Conservation (phyloP, 1,284 basidiomycete species). For the Leccinum subspadiceum region DNA sequence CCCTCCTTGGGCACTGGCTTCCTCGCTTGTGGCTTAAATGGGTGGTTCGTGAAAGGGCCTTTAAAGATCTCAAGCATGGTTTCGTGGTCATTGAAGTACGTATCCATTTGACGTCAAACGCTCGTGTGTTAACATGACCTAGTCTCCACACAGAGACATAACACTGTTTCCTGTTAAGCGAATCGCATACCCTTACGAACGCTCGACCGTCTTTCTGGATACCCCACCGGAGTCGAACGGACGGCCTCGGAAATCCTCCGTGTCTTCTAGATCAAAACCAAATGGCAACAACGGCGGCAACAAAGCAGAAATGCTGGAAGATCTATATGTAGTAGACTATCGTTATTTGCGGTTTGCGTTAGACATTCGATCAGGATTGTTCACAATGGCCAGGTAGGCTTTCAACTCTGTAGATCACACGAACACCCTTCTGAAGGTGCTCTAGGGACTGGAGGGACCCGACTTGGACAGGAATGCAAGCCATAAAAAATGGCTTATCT, state of each 20-base stretch:
- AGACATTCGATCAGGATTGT: constrained; percentile 82
- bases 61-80: constrained; percentile 69
- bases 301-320: constrained; percentile 40
- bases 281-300: constrained; percentile 30
- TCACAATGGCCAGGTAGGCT: constrained; percentile 73
- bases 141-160: constrained; percentile 84
- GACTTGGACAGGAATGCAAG: constrained; percentile 63
- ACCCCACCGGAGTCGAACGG: constrained; percentile 23
- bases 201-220: constrained; percentile 74
- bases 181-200: constrained; percentile 72
- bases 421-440: constrained; percentile 5
- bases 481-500: constrained; percentile 66
- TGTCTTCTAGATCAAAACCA: constrained; percentile 23
- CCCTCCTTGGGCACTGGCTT: constrained; percentile 90
- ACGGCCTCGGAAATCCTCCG: constrained; percentile 23
- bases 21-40: constrained; percentile 87
- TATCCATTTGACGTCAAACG: constrained; percentile 12
- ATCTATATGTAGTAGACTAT: constrained; percentile 70
- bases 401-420: background rate
- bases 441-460: constrained; percentile 91
- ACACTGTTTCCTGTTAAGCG: constrained; percentile 71
- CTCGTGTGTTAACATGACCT: constrained; percentile 3
- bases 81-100: constrained; percentile 90
- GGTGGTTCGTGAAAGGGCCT: constrained; percentile 83
- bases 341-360: constrained; percentile 91